Conservation (phyloP, 1,284 basidiomycete genomes). For the Irpex sp. region DNA sequence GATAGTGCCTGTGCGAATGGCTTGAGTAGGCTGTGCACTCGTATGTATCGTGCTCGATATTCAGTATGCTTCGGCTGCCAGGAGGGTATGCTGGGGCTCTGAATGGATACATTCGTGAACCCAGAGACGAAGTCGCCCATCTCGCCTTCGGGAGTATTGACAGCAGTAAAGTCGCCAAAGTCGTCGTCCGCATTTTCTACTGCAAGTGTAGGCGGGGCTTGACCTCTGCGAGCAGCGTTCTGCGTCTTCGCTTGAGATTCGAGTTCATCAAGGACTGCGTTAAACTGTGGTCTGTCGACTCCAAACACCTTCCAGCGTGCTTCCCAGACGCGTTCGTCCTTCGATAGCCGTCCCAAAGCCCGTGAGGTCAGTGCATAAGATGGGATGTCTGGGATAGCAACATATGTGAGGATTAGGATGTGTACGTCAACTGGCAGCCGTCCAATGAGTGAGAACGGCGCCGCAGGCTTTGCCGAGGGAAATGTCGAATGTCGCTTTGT, state of each 20-base stretch:
- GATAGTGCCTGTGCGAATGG: constrained; percentile 52
- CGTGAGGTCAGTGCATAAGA: constrained; percentile 68
- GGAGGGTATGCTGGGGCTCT: constrained; percentile 15
- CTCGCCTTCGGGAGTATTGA: constrained; percentile 39
- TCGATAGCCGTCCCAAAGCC: constrained; percentile 60
- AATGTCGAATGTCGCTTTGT: constrained; percentile 20
- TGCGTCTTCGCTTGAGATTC: constrained; percentile 41
- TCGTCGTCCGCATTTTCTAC: constrained; percentile 64
- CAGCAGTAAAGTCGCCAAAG: constrained; percentile 84
- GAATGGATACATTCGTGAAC: constrained; percentile 19
- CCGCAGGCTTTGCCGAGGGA: constrained; percentile 29
- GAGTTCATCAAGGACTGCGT: constrained; percentile 56
- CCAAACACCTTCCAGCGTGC: constrained; percentile 62
- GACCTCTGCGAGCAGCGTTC: constrained; percentile 31
- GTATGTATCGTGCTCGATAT: constrained; percentile 52
- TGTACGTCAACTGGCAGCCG: constrained; percentile 77
- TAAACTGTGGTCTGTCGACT: constrained; percentile 43
- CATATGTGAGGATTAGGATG: constrained; percentile 63
- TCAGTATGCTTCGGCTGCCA: constrained; percentile 28
- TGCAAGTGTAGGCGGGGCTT: constrained; percentile 52
- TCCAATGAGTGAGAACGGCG: constrained; percentile 55
- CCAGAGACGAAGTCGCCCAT: constrained; percentile 57
- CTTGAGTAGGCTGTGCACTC: constrained; percentile 63
- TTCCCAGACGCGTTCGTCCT: constrained; percentile 77
- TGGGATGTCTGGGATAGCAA: constrained; percentile 78